Evolutionary conservation across 306 rosid genomes (phyloP), one percentile per base, ranked within the genome.

Genomic region (Mimosa pudica): DNA sequence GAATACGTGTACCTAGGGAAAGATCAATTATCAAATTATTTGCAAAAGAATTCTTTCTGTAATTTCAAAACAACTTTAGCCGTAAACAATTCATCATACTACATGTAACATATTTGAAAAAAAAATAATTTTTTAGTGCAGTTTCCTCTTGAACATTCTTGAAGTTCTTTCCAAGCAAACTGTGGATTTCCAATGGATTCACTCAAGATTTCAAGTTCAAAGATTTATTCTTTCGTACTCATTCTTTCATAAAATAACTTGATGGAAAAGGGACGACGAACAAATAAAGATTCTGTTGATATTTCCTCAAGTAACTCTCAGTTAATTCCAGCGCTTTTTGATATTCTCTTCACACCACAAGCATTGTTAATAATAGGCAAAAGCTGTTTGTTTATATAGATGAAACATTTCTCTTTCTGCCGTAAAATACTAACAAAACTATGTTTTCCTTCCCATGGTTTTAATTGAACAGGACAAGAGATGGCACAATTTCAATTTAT

Each of bases 121-220:
- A 3, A 38, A 10, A 17, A 41, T 0, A 17, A 38, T 46, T 13
- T 63, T 65, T 65, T 13, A 5, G 35, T 32, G 41, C 13, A 0
- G 24, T 42, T 42, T 30, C 14, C 32, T 18, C 54, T 69, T 18
- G 52, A 69, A 58, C 20, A 58, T 69, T 69, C 73, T 69, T 69
- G 73, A 69, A 69, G 73, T 69, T 16, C 35, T 69, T 69, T 10
- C 73, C 17, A 20, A 24, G 73, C 17, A 10, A 69, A 68, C 17
- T 18, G 18, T 3, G 38, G 54, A 24, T 69, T 42, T 68, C 24
- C 9, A 47, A 44, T 17, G 16, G n/a, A 38, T 16, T 32, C 4
- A 42, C 52, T 6, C 30, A 7, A 68, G 73, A 42, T 42, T 42
- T 42, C 52, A 9, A 44, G 52, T 44, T 17, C 51, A 7, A n/a